Evolutionary conservation across 1,284 basidiomycete genomes (phyloP), one percentile per base, ranked within the genome.

Genomic region (Psilocybe mexicana): DNA sequence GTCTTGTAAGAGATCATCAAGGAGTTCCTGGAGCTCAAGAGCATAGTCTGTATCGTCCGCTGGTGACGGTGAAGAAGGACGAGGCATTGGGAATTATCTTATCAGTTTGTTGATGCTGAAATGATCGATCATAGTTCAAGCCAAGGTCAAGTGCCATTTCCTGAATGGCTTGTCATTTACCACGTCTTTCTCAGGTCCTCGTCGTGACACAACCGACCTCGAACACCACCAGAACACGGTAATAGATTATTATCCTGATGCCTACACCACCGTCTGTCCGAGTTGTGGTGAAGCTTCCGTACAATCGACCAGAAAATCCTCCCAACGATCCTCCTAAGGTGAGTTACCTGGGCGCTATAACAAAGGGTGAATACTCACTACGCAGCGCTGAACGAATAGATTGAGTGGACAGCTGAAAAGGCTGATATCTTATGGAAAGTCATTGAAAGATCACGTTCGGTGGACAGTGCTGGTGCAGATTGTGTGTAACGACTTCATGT

Each of bases 401-500:
- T 93, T 70, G 85, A 88, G 77, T 93, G 90, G 91, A 90, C 81
- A 46, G 63, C 81, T 3, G 88, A 92, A 60, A 93, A 93, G 70
- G 90, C 92, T 52, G 86, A 86, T 61, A 83, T 90, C 12, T 74
- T 93, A 4, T 93, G 91, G 91, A 89, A 90, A 70, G 87, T 89
- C 48, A 90, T 93, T 60, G 86, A 90, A 55, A 81, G 83, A 63
- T 89, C 88, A 36, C 79, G 89, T 56, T 80, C 85, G 6, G 84
- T 80, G 26, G 86, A 87, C 59, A 84, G 83, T 54, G 81, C 82
- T 24, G 86, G 82, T 40, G 84, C 88, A 28, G 89, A 93, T 70
- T 93, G 90, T 91, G 67, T 72, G 86, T 79, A 18, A 43, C 18
- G 3, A n/a, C 25, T 10, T 57, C 42, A n/a, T 44, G 43, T 54